Evolutionary conservation across 441 rosid species (phyloP).

Genomic region (Erodium moschatum): DNA sequence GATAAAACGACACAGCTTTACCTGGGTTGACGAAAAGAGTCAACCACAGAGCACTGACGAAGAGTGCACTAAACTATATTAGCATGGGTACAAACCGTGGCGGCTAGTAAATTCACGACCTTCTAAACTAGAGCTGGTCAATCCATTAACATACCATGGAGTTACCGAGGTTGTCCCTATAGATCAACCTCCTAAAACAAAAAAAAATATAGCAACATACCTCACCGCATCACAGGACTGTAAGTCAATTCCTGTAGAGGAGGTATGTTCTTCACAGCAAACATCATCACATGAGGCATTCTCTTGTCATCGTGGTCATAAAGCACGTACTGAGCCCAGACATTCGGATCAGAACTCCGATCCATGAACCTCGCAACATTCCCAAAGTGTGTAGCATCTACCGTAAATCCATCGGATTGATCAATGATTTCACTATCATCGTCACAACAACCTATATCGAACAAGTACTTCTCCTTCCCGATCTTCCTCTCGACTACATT

Average conservation of each 20-base stretch:
- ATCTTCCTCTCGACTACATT: not conserved
- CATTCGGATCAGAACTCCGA: constrained; percentile 14
- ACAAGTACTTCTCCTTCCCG: constrained; percentile 3
- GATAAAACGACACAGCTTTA: too few relatives aligned
- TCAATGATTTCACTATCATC: not conserved
- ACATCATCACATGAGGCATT: constrained; percentile 17
- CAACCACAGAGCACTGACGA: too few relatives aligned
- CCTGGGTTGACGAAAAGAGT: too few relatives aligned
- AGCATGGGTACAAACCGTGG: too few relatives aligned
- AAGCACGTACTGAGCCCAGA: constrained; percentile 13
- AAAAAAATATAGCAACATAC: not conserved
- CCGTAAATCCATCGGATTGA: constrained; percentile 4
- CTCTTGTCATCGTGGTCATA: constrained; percentile 12
- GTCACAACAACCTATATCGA: not conserved
- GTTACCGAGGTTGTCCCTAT: too few relatives aligned
- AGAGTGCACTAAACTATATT: too few relatives aligned
- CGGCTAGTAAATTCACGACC: too few relatives aligned
- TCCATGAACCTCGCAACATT: constrained; percentile 15
- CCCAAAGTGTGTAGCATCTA: constrained; percentile 12
- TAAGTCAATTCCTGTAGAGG: constrained; percentile 17
- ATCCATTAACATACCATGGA: too few relatives aligned
- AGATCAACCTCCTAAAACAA: too few relatives aligned
- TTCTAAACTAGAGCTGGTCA: too few relatives aligned
- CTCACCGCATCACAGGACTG: not conserved
- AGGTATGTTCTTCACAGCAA: constrained; percentile 5